Evolutionary conservation across 352 stramenopile genomes (phyloP), one percentile per base, ranked within the genome.

Genomic region (Hyphochytrium catenoides): DNA sequence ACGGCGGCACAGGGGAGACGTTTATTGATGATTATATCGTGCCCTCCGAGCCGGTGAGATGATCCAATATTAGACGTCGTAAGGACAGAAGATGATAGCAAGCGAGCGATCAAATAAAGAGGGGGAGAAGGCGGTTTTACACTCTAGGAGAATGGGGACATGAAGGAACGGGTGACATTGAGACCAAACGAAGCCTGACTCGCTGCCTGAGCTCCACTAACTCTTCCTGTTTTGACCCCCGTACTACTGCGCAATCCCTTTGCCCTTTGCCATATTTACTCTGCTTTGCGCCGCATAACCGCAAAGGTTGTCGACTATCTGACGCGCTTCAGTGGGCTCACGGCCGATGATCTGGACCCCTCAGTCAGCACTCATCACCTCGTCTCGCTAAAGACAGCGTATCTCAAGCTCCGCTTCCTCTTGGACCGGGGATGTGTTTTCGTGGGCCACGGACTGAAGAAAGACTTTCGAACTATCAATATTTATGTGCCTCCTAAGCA

Each of bases 11-110:
- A 8, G 43, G 57, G 21, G 17, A 52, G 19, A 56, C 79, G 1
- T 54, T 91, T 24, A 46, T 90, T 11, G 76, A 92, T 41, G 74
- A 90, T 41, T 82, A 87, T 43, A 68, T 92, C 24, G 34, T 86
- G 11, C 68, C 65, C 14, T 54, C 52, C 37, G 76, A 92, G 44
- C 54, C 57, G 6, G 70, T 92, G 20, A 28, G 8, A 5, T 31
- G 3, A 4, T 12, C 16, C 22, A 36, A 2, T 1, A 20, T 24
- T 8, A 12, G 30, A 17, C 7, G 30, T 2, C 7, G 12, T 18
- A 34, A 32, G 33, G 8, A 35, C n/a, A n/a, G n/a, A n/a, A n/a
- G n/a, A n/a, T n/a, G n/a, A n/a, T n/a, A n/a, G n/a, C n/a, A n/a
- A n/a, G n/a, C n/a, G n/a, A n/a, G n/a, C n/a, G n/a, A n/a, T n/a